Base-by-base conservation (phyloP, 1,284 basidiomycete genomes). In the Chalciporus sp. region DNA sequence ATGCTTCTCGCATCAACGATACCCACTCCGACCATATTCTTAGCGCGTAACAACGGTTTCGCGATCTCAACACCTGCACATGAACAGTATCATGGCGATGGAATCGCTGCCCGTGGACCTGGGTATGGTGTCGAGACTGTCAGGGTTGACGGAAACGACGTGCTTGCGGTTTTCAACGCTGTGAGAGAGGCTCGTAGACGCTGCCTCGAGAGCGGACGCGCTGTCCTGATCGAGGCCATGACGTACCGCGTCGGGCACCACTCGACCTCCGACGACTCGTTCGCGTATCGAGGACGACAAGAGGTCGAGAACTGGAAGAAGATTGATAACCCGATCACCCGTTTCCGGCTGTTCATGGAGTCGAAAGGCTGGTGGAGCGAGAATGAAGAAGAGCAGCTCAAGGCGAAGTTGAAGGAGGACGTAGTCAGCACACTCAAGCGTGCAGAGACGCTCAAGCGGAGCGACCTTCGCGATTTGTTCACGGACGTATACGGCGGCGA, bases 191-290 rank as follows among this genome's bases (percentile, higher is more conserved):
- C 91, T 7, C 77, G 93, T 47, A 74, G 78, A 52, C 76, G 88
- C 43, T 94, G 93, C 57, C 76, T 96, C 14, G 84, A 88, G 59
- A 84, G 88, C 52, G 87, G 90, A 31, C 82, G 92, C 40, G 92
- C 90, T 7, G 91, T 97, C 0, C 77, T 98, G 31, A 81, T 98
- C 51, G 95, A 98, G 75, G 91, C 92, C 6, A 95, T 96, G 92
- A 90, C 88, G 2, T 96, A 96, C 69, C 84, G 94, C 20, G 88
- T 97, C 4, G 91, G 94, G n/a, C 94, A 97, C 69, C 94, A 97
- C 70, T 94, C 92, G 14, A 97, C 94, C 0, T 95, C 92, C 11
- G 95, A 97, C 68, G 94, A 97, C 71, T 95, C 92, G 16, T 93
- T 90, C 63, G 93, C 93, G 26, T 97, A 97, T 72, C 84, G 93